Conservation (phyloP, 2,329 filamentous ascomycete species). For the Dothideomycetes sp. region DNA sequence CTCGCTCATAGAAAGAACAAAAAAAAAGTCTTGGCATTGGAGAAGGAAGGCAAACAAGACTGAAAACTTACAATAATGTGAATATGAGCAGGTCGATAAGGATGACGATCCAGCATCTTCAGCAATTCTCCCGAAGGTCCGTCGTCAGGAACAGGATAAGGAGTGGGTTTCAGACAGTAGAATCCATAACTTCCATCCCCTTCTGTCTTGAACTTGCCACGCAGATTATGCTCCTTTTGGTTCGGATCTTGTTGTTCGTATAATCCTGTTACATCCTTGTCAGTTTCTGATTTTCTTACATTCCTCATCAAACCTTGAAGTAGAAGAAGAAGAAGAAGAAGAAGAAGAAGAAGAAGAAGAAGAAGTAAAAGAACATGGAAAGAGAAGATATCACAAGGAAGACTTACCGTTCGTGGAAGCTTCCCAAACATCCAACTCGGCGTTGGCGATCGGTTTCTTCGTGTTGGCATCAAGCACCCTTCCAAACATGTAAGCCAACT, state of each 20-base stretch:
- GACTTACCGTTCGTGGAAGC: conserved; percentile 60
- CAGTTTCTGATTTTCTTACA: no score
- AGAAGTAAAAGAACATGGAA: no score
- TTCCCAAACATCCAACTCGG: conserved; percentile 70
- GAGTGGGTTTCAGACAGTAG: conserved; percentile 34
- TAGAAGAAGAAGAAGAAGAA: no score
- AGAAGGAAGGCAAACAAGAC: no score
- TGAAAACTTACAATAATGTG: conserved; percentile 39
- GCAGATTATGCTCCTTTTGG: conserved; percentile 64
- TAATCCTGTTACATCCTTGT: no score
- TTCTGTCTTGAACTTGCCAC: conserved; percentile 63
- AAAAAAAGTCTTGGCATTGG: no score
- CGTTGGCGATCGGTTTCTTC: conserved; percentile 54
- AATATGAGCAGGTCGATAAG: conserved; percentile 54
- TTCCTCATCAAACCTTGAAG: no score
- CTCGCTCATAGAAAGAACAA: conserved; percentile 31
- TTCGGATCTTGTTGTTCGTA: conserved; percentile 61
- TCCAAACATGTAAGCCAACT: conserved; percentile 58
- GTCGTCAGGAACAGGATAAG: conserved; percentile 48
- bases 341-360: no score
- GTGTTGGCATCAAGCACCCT: conserved; percentile 49
- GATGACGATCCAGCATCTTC: conserved; percentile 50
- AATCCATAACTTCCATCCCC: conserved; percentile 51
- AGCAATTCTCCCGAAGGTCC: conserved; percentile 50
- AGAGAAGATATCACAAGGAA: no score